Evolutionary conservation across 352 stramenopile species (phyloP).

Genomic region (Pythium guiyangense): DNA sequence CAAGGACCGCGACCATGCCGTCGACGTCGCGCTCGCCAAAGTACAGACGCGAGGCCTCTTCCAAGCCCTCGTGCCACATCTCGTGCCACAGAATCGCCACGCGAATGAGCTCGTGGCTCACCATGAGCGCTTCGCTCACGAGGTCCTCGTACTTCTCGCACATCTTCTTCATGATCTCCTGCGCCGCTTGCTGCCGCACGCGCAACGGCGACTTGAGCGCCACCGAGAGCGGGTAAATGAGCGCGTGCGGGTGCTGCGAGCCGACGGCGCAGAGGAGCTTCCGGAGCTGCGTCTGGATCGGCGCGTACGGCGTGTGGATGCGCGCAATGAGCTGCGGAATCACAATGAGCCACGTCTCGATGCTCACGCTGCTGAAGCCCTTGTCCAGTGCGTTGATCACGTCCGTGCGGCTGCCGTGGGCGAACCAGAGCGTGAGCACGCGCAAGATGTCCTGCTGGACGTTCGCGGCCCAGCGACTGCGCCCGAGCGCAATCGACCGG

Average conservation of each 20-base stretch:
- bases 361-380: conserved; percentile 89
- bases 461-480: conserved; percentile 93
- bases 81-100: conserved; percentile 99
- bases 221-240: conserved; percentile 98
- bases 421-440: conserved; percentile 97
- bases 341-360: conserved; percentile 98
- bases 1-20: conserved; percentile 93
- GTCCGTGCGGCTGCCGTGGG: conserved; percentile 91
- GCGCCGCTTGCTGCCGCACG: conserved; percentile 86
- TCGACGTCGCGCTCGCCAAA: conserved; percentile 97
- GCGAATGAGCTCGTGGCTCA: conserved; percentile 97
- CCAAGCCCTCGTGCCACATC: conserved; percentile 97
- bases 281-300: conserved; percentile 81
- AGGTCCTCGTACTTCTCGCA: conserved; percentile 91
- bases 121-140: conserved; percentile 92
- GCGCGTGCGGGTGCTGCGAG: conserved; percentile 94
- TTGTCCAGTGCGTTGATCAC: conserved; percentile 75
- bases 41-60: conserved; percentile 96
- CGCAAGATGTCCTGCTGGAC: conserved; percentile 98
- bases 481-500: conserved; percentile 92
- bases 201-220: conserved; percentile 93
- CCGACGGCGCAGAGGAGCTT: conserved; percentile 87
- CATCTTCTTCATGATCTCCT: conserved; percentile 94
- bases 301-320: conserved; percentile 62
- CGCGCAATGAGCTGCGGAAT: conserved; percentile 96